phyloP scores from a whole-genome alignment of 2,329 filamentous ascomycete genomes.

The Huntiella decipiens region DNA sequence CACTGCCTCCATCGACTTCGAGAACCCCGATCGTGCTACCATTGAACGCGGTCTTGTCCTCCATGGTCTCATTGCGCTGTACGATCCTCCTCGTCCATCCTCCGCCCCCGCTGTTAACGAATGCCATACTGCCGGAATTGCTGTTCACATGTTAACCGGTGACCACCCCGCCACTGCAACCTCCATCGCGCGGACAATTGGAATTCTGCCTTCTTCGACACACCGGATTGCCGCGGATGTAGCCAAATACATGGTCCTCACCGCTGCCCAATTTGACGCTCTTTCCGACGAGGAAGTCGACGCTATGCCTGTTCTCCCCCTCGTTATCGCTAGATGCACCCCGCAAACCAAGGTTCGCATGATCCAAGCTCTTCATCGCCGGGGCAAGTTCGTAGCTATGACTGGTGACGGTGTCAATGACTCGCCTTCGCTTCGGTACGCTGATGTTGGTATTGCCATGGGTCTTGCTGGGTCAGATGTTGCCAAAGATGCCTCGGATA shows the following conservation, averaged over 20 bases:
- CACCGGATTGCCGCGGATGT: slow-evolving; percentile 31
- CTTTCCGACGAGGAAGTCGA: slow-evolving; percentile 46
- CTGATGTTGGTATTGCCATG: slow-evolving; percentile 56
- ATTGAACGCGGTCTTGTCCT: slow-evolving; percentile 44
- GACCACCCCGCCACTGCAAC: slow-evolving; percentile 45
- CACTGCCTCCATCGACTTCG: slow-evolving; percentile 21
- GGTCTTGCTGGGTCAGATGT: slow-evolving; percentile 43
- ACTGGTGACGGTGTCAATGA: slow-evolving; percentile 62
- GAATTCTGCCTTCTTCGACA: slow-evolving; percentile 34
- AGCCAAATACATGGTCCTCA: slow-evolving; percentile 41
- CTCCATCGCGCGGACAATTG: slow-evolving; percentile 42
- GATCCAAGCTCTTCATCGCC: slow-evolving; percentile 52
- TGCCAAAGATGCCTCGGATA: slow-evolving; percentile 44
- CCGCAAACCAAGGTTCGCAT: slow-evolving; percentile 55
- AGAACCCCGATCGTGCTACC: slow-evolving; percentile 29
- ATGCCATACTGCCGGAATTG: slow-evolving; percentile 43
- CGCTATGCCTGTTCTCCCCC: slow-evolving; percentile 40
- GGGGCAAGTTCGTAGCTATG: slow-evolving; percentile 49
- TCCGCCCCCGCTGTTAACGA: slow-evolving; percentile 39
- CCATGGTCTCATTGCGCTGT: slow-evolving; percentile 48
- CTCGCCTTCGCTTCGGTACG: slow-evolving; percentile 47
- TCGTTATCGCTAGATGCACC: slow-evolving; percentile 51
- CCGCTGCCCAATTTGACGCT: slow-evolving; percentile 43
- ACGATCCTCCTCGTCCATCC: slow-evolving; percentile 51
- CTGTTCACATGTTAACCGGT: slow-evolving; percentile 50